These are phyloP conservation scores for Geotrichum restrictum DNA, from an alignment of 1,139 yeast species.

Conservation along the genomic window DNA sequence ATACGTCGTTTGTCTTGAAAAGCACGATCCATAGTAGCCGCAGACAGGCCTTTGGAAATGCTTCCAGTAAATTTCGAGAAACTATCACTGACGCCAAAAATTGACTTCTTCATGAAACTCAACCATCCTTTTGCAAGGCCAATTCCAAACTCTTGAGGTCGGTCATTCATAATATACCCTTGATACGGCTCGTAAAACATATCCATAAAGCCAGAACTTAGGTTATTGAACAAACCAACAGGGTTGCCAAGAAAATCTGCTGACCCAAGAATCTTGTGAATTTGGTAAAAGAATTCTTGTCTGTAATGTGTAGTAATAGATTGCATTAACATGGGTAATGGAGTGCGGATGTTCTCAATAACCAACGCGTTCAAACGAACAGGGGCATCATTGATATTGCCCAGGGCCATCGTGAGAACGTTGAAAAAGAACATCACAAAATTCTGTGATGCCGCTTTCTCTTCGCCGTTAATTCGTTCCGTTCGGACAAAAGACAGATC, in stretches of 20 bases:
- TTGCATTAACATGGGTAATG: slow-evolving; percentile 66
- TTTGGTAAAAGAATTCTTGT: slow-evolving; percentile 86
- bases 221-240: slow-evolving; percentile 87
- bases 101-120: slow-evolving; percentile 89
- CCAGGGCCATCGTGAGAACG: slow-evolving; percentile 92
- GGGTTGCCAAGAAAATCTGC: slow-evolving; percentile 97
- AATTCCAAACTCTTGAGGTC: slow-evolving; percentile 94
- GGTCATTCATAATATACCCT: slow-evolving; percentile 87
- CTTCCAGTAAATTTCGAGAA: slow-evolving; percentile 91
- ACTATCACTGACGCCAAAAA: slow-evolving; percentile 91
- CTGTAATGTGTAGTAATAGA: slow-evolving; percentile 82
- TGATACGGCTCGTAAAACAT: slow-evolving; percentile 96
- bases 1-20: slow-evolving; percentile 80
- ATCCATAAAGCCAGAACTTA: slow-evolving; percentile 93
- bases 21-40: slow-evolving; percentile 78
- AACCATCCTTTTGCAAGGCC: slow-evolving; percentile 95
- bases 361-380: slow-evolving; percentile 81
- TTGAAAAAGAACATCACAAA: slow-evolving; percentile 69
- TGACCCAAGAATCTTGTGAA: slow-evolving; percentile 89
- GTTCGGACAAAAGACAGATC: slow-evolving; percentile 91
- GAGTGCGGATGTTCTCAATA: slow-evolving; percentile 84
- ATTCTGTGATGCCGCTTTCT: slow-evolving; percentile 50
- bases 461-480: slow-evolving; percentile 65
- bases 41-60: slow-evolving; percentile 87
- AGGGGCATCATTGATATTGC: slow-evolving; percentile 96